Base-by-base conservation (phyloP, 2,329 filamentous ascomycete genomes). In the Fusarium sp. region DNA sequence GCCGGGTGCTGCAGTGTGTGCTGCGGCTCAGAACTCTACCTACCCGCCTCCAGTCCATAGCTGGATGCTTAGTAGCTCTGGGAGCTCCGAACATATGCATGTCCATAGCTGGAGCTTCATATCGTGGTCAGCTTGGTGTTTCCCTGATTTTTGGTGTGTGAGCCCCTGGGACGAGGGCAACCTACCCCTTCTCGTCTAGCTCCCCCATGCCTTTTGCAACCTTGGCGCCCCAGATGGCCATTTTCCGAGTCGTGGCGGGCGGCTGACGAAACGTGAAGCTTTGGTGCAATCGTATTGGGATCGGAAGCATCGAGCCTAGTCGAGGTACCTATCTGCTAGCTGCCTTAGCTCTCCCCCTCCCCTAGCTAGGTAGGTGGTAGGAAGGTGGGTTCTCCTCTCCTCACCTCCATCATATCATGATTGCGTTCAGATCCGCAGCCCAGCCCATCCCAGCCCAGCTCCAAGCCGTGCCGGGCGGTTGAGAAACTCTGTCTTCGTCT, bases 381-480 rank as follows among this genome's bases (percentile, higher is more conserved):
- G 43, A 16, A 48, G 10, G 45, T 48, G 45, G 45, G 45, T 27
- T 48, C 45, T 56, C 52, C 20, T 57, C 56, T 5, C 56, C 56
- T 58, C 56, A 48, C 27, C 54, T 65, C 31, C 73, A 72, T 76
- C 73, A 76, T 74, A 76, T 76, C 73, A 75, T 64, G 66, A 65
- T 72, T 66, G 62, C 57, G 56, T 66, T 57, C 43, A 56, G 35
- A 48, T 60, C 54, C 37, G 48, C 33, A 11, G 20, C 27, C 33
- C 29, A 45, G 6, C 35, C 57, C 27, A 24, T 27, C n/a, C 33
- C 29, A 11, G 13, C 24, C 35, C 29, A 45, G 13, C 35, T 64
- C 27, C 24, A 41, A 63, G 33, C 37, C 52, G 31, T 68, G 48
- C 64, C 50, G 39, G 20, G 50, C 31, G 43, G 59, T 70, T 67